Evolutionary conservation across 2,329 filamentous ascomycete species (phyloP), one percentile per base, ranked within the genome.

Genomic region (Penicillium sp.): DNA sequence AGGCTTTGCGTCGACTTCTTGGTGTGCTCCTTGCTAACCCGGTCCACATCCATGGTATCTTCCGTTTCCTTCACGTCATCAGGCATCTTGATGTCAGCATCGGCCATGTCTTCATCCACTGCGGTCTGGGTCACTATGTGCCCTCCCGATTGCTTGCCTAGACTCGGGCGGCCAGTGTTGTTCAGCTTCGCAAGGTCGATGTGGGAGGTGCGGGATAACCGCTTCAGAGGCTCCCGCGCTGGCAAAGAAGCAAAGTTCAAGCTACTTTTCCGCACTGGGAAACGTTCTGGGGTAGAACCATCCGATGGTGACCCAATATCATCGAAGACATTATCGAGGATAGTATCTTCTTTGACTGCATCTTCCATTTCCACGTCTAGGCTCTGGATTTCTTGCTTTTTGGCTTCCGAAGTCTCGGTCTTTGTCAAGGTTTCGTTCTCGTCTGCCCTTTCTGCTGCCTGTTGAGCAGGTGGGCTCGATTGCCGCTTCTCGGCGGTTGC

Each of bases 1-100:
- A 99, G 81, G 44, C 91, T 84, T 74, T 98, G 93, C 0, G 95
- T 96, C n/a, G 95, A 96, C 0, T 92, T 93, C 73, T 96, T 96
- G 76, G 87, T 92, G 70, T 94, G 89, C 2, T 83, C 75, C 65
- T 82, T 84, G 6, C 83, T 82, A 33, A 81, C 80, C 44, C 83
- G 83, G 1, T 82, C 81, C 1, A 79, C 77, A 24, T 86, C 82
- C 35, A 79, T 69, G 47, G 64, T 60, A 2, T 80, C 75, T 22
- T 75, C 70, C 71, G n/a, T 79, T 73, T 59, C 84, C 76, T 56
- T 87, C 81, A 82, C 82, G 37, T 86, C 82, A n/a, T 85, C 81
- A 18, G 79, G 66, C 37, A 82, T 80, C 62, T 78, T 77, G 16
- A 78, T 77, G 13, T 80, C 79, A 31, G 80, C 75, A 19, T 78